Base-by-base conservation (phyloP, 768 basidiomycete genomes). In the Mycena maculata region DNA sequence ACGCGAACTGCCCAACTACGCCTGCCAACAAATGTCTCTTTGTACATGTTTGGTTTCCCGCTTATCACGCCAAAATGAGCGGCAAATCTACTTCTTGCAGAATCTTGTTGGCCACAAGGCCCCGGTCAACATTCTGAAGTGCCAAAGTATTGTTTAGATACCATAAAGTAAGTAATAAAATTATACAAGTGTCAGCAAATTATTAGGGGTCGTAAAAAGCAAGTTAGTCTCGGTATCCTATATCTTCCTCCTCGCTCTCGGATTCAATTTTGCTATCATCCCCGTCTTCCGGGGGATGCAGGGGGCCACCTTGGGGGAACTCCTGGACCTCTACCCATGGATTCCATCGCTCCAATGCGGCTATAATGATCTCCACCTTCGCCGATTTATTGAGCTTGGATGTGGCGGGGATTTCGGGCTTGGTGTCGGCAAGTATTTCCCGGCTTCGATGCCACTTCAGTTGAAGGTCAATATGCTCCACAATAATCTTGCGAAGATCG, bases 391-490 rank as follows among this genome's bases (percentile, higher is more conserved):
- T 59, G 20, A 59, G 44, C 22, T 59, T 59, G 2, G 57, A 59
- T 4, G 38, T 1, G 6, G 57, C 3, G 22, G 57, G 57, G 36
- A 59, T 59, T 23, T 59, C 57, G 20, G 57, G 9, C 16, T 59
- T 59, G 5, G 8, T 36, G 44, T 59, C 38, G 18, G 25, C 25
- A 6, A 25, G 2, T 4, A 45, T 15, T 45, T 60, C 59, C 2
- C 59, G 59, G 13, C 10, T 4, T 11, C 59, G 48, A 50, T 60
- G 59, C 59, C 59, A 60, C 22, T 49, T 48, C 20, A 60, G n/a
- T 20, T 60, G 59, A 25, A 60, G 59, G 36, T 60, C 47, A 2
- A 49, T 49, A 9, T 47, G 28, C 12, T 44, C 7, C 5, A 60
- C 30, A 6, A 10, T 33, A 6, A 60, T 60, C 7, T 36, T 16